These are phyloP conservation scores for Tetradesmus lagerheimii DNA, from an alignment of 139 green algal genomes.

Conservation along the genomic window DNA sequence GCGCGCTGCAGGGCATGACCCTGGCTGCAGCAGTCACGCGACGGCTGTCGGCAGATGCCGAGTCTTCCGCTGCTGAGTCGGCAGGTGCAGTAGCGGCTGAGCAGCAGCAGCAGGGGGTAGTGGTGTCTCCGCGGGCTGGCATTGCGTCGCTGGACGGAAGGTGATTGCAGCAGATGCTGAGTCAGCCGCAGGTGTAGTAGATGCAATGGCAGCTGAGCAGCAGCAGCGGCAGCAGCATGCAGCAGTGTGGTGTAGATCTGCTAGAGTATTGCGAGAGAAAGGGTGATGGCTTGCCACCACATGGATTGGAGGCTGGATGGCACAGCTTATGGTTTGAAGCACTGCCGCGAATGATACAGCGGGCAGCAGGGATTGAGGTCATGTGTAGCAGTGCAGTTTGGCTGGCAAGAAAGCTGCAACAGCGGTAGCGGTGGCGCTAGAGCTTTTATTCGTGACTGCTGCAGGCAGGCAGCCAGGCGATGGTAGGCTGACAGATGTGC, in stretches of 20 bases:
- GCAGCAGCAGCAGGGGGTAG: not conserved
- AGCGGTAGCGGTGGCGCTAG: no score
- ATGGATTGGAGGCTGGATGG: not conserved
- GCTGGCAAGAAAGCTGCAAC: no score
- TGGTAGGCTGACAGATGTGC: no score
- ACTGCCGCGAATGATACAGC: not conserved
- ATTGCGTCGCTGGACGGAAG: no score
- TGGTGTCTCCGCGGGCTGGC: not conserved
- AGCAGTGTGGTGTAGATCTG: not conserved
- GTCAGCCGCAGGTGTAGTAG: not conserved
- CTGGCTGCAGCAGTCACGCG: not conserved
- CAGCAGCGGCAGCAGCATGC: no score
- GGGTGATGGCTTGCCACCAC: not conserved
- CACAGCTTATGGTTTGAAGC: not conserved
- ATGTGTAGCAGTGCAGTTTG: no score
- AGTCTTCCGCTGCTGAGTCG: not conserved
- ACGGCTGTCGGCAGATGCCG: slow-evolving; percentile 14
- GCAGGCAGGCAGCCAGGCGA: no score
- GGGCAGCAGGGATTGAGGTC: no score
- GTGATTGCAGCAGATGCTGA: not conserved
- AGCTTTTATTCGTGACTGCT: no score
- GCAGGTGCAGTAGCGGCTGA: not conserved
- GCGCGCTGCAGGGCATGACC: not conserved
- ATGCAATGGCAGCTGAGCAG: not conserved
- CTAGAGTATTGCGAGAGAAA: not conserved